Evolutionary conservation across 768 basidiomycete genomes (phyloP), one percentile per base, ranked within the genome.

Genomic region (Tricholoma bakamatsutake): DNA sequence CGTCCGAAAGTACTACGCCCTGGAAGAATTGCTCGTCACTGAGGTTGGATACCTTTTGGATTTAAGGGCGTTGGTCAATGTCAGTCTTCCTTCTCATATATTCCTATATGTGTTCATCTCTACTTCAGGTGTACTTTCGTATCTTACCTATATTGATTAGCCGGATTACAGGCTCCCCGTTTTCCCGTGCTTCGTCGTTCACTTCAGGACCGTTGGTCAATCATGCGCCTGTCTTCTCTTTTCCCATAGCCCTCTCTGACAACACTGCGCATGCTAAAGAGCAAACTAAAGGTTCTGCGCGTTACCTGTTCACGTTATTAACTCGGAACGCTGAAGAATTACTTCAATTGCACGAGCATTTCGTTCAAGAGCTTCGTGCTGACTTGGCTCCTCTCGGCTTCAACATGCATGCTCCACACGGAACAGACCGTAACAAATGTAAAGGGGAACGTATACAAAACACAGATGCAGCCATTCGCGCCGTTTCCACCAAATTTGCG

Each of bases 11-110:
- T 86, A 80, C 59, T 87, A 97, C 63, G 88, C 92, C 5, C 79
- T 98, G 50, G 77, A 83, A 60, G 96, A 98, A 71, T 74, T 98
- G 39, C 77, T 98, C 24, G 76, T 81, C 55, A 95, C 93, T 0
- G 96, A 98, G 73, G 74, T 83, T 17, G 83, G 83, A 6, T 98
- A 98, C 67, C 77, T 93, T 8, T 67, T 77, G 51, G 93, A 95
- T 69, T 70, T 98, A 63, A 81, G 84, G 57, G 80, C 80, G 8
- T 77, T 98, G 43, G 88, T 93, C 54, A 78, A 80, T 59, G 93
- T 92, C 67, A 57, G 80, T 70, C 12, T 57, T 57, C 52, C 50
- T 55, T 48, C 34, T 53, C 9, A 13, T 45, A 27, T 51, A 1
- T 52, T 18, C 6, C 50, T 13, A 31, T 33, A 27, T 42, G 61